Evolutionary conservation across 129 eudicot genomes (phyloP).

Genomic region (Scalesia atractyloides): DNA sequence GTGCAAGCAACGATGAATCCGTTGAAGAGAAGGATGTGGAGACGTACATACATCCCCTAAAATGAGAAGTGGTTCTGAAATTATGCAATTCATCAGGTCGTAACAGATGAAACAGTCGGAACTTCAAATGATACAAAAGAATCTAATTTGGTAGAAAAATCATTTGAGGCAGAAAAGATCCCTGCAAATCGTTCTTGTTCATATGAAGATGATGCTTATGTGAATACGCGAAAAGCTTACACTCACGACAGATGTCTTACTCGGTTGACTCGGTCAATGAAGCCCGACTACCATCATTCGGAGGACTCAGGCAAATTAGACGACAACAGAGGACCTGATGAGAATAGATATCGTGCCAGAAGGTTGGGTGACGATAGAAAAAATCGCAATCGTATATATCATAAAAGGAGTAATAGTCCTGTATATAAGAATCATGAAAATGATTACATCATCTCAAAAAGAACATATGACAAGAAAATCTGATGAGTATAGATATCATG

Average conservation of each 20-base stretch:
- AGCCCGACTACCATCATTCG: too few species aligned
- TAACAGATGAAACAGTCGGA: slow-evolving; percentile 32
- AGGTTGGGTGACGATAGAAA: slow-evolving; percentile 20
- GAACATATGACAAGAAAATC: slow-evolving; percentile 6
- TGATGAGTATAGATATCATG: slow-evolving; percentile 29
- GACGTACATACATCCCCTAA: slow-evolving; percentile 28
- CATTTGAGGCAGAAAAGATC: too few species aligned
- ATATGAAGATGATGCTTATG: too few species aligned
- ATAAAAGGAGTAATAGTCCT: slow-evolving; percentile 35
- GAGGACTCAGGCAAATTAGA: slow-evolving; percentile 7
- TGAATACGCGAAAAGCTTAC: too few species aligned
- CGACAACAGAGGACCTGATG: slow-evolving; percentile 18
- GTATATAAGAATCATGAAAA: slow-evolving; percentile 24
- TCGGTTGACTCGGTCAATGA: too few species aligned
- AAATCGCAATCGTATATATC: slow-evolving; percentile 27
- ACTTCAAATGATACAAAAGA: slow-evolving; percentile 28
- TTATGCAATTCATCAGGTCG: slow-evolving; percentile 32
- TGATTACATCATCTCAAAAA: not conserved
- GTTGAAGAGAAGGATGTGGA: slow-evolving; percentile 36
- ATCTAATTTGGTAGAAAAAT: not conserved
- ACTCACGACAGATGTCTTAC: too few species aligned
- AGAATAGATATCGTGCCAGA: slow-evolving; percentile 34
- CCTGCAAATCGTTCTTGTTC: too few species aligned
- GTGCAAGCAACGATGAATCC: slow-evolving; percentile 48
- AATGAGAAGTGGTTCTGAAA: slow-evolving; percentile 42